Percentiles rank a stretch among this genome's conserved stretches.
phyloP scores from a whole-genome alignment of 2,329 filamentous ascomycete genomes.

The Colletotrichum eremochloae region DNA sequence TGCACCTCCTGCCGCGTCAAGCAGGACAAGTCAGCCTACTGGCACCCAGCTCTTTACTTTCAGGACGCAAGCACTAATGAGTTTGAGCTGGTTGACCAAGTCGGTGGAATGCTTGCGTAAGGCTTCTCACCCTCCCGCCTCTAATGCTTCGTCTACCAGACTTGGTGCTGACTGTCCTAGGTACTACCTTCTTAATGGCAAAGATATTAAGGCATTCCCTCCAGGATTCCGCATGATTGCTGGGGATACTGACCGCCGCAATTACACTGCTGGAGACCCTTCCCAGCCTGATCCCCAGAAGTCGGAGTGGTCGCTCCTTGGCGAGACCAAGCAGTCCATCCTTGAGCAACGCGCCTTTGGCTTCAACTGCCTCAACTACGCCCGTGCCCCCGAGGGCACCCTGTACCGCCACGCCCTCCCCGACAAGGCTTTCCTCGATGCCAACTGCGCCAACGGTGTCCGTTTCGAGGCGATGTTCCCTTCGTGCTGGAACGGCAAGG shows the following conservation, averaged over 20 bases:
- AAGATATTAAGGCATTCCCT: conserved; percentile 81
- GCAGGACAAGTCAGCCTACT: conserved; percentile 90
- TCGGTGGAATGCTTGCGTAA: conserved; percentile 88
- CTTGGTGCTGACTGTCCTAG: conserved; percentile 55
- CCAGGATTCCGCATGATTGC: conserved; percentile 85
- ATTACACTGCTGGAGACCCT: conserved; percentile 78
- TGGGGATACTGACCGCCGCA: conserved; percentile 76
- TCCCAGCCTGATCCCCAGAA: conserved; percentile 74
- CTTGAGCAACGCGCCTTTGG: conserved; percentile 86
- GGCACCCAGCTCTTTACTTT: conserved; percentile 86
- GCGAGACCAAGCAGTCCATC: conserved; percentile 74
- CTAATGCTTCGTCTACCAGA: conserved; percentile 11
- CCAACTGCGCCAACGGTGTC: conserved; percentile 84
- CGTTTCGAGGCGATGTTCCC: conserved; percentile 90
- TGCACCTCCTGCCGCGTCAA: conserved; percentile 87
- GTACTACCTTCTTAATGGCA: conserved; percentile 84
- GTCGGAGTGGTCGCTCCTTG: conserved; percentile 75
- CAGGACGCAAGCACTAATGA: conserved; percentile 73
- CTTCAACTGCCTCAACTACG: conserved; percentile 96
- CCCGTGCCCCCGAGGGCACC: conserved; percentile 73
- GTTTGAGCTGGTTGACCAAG: conserved; percentile 77
- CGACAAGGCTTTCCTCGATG: conserved; percentile 82
- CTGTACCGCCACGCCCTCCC: conserved; percentile 87
- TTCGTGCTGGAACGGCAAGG: conserved; percentile 86
- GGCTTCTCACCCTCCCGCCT: conserved; percentile 52